These are phyloP conservation scores for Diaporthe destruens DNA, from an alignment of 2,329 filamentous ascomycete genomes.

Conservation along the genomic window DNA sequence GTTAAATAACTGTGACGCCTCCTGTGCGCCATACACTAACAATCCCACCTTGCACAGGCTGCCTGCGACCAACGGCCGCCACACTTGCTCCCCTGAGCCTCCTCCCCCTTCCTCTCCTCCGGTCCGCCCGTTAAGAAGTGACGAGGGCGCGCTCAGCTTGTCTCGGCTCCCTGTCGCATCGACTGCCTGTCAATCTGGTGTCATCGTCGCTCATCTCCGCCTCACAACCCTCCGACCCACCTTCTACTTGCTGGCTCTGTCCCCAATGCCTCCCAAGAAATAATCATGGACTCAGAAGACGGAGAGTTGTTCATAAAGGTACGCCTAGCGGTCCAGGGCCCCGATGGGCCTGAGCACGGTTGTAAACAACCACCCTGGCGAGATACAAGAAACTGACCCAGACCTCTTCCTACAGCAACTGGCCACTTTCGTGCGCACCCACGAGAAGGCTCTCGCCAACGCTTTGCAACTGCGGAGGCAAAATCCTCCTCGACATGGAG, in stretches of 20 bases:
- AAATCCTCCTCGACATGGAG: slow-evolving; percentile 75
- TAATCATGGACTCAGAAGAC: slow-evolving; percentile 88
- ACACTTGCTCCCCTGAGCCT: slow-evolving; percentile 39
- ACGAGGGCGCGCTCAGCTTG: slow-evolving; percentile 34
- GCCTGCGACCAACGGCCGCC: slow-evolving; percentile 46
- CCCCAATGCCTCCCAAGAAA: slow-evolving; percentile 63
- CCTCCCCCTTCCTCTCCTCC: slow-evolving; percentile 33
- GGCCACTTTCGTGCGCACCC: slow-evolving; percentile 93
- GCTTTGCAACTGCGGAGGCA: slow-evolving; percentile 88
- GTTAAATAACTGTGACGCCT: slow-evolving; percentile 36
- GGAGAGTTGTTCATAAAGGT: slow-evolving; percentile 91
- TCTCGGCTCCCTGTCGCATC: slow-evolving; percentile 37
- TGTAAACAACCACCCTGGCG: not conserved
- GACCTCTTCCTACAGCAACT: slow-evolving; percentile 76
- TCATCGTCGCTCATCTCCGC: slow-evolving; percentile 41
- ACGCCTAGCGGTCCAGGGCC: slow-evolving; percentile 46
- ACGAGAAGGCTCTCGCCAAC: slow-evolving; percentile 97
- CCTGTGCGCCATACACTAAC: slow-evolving; percentile 46
- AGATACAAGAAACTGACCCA: slow-evolving; percentile 47
- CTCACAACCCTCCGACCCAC: slow-evolving; percentile 43
- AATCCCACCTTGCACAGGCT: slow-evolving; percentile 48
- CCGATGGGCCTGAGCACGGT: not conserved
- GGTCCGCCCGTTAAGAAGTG: slow-evolving; percentile 30
- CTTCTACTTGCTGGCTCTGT: slow-evolving; percentile 29
- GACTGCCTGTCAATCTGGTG: not conserved